Evolutionary conservation across 495 filamentous ascomycete species (phyloP).

Genomic region (Penicillium pulvis): DNA sequence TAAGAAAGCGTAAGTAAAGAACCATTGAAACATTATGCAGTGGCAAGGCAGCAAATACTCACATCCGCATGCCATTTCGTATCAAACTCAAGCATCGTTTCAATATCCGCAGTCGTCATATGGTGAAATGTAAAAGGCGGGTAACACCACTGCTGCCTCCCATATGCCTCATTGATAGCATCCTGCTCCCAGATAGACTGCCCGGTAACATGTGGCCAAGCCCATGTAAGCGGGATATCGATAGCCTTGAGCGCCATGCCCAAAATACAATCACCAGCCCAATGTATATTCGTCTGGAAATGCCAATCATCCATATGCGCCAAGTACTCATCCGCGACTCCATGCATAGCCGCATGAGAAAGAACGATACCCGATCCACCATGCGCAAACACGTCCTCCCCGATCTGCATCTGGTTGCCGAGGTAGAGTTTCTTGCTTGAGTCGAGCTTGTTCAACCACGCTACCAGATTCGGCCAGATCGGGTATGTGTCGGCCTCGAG

Average conservation of each 20-base stretch:
- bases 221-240: slow-evolving; percentile 34
- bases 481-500: slow-evolving; percentile 70
- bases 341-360: slow-evolving; percentile 34
- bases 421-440: slow-evolving; percentile 53
- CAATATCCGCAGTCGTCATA: slow-evolving; percentile 42
- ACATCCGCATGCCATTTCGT: slow-evolving; percentile 39
- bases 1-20: slow-evolving; percentile 5
- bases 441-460: slow-evolving; percentile 56
- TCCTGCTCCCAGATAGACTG: slow-evolving; percentile 42
- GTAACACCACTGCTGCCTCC: slow-evolving; percentile 50
- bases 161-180: slow-evolving; percentile 36
- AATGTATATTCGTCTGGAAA: slow-evolving; percentile 29
- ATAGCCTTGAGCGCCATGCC: slow-evolving; percentile 43
- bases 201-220: slow-evolving; percentile 40
- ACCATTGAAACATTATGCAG: too few species aligned
- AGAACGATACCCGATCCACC: slow-evolving; percentile 67
- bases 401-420: slow-evolving; percentile 54
- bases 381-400: slow-evolving; percentile 57
- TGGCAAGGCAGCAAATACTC: background rate
- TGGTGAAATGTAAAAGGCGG: slow-evolving; percentile 52
- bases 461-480: slow-evolving; percentile 62
- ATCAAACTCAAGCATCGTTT: slow-evolving; percentile 42
- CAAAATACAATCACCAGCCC: slow-evolving; percentile 50
- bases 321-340: slow-evolving; percentile 23
- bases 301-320: slow-evolving; percentile 30